Evolutionary conservation across 2,329 filamentous ascomycete genomes (phyloP).

Genomic region (Colletotrichum orbiculare): DNA sequence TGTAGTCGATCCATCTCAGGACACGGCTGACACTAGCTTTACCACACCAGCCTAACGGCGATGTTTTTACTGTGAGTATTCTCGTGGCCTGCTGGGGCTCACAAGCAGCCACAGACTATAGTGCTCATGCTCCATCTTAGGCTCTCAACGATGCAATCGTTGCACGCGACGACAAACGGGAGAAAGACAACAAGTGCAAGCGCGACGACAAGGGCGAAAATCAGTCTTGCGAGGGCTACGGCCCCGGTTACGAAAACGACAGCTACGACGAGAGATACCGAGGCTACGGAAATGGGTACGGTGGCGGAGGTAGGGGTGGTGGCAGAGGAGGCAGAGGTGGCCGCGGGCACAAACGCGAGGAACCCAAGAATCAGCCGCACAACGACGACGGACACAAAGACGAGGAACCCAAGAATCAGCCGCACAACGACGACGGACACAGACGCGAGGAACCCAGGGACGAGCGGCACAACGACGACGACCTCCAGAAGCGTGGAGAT

Average conservation of each 20-base stretch:
- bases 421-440: neutral
- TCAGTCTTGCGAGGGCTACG: neutral
- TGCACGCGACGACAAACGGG: constrained; percentile 7
- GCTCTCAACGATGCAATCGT: neutral
- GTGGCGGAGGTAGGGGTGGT: neutral
- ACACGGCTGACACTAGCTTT: neutral
- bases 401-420: neutral
- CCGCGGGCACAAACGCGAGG: neutral
- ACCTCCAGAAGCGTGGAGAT: neutral
- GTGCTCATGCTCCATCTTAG: neutral
- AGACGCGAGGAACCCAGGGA: neutral
- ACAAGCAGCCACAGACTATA: neutral
- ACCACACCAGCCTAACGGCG: constrained; percentile 1
- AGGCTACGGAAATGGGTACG: neutral
- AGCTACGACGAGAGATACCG: neutral
- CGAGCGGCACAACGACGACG: neutral
- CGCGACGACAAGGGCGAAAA: neutral
- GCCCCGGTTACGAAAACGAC: neutral
- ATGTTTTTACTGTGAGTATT: neutral
- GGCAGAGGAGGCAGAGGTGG: neutral
- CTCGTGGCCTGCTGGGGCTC: neutral
- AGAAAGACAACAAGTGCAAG: neutral
- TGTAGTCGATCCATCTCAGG: neutral
- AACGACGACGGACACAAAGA: neutral
- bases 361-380: neutral